Evolutionary conservation across 2,329 filamentous ascomycete genomes (phyloP).

Genomic region (Onygena corvina): DNA sequence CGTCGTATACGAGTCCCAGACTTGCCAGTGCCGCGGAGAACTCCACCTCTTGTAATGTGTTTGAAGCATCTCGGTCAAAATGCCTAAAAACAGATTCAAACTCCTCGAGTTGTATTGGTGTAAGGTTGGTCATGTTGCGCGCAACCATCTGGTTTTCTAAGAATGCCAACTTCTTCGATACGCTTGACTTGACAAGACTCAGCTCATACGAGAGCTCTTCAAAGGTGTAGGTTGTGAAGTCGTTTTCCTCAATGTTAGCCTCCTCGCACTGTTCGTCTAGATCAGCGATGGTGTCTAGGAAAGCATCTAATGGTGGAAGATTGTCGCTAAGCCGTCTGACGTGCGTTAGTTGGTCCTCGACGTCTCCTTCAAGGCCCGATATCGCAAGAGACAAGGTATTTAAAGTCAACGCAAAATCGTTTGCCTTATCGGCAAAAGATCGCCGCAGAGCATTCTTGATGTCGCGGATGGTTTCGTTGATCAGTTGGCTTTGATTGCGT

Average conservation of each 20-base stretch:
- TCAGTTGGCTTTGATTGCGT: constrained; percentile 77
- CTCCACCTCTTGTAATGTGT: constrained; percentile 82
- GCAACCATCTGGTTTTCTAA: constrained; percentile 98
- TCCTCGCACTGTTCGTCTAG: constrained; percentile 84
- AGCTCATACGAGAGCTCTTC: constrained; percentile 93
- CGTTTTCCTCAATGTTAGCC: constrained; percentile 98
- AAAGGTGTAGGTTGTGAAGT: constrained; percentile 98
- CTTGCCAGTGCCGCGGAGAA: constrained; percentile 94
- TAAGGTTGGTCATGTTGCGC: constrained; percentile 96
- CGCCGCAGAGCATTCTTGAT: constrained; percentile 92
- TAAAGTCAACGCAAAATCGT: constrained; percentile 89
- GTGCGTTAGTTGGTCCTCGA: constrained; percentile 85
- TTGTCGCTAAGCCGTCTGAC: constrained; percentile 76
- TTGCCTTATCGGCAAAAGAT: constrained; percentile 94
- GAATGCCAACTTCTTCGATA: constrained; percentile 92
- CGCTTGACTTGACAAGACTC: constrained; percentile 76
- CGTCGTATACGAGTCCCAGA: constrained; percentile 87
- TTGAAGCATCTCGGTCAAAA: constrained; percentile 87
- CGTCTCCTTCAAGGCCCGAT: constrained; percentile 90
- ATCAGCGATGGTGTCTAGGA: constrained; percentile 72
- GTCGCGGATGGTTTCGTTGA: constrained; percentile 96
- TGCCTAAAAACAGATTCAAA: constrained; percentile 98
- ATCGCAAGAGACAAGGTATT: constrained; percentile 92
- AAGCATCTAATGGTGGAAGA: constrained; percentile 77
- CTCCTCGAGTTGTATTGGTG: constrained; percentile 93